Evolutionary conservation across 106 monocot species (phyloP), one percentile per base, ranked within the genome.

Genomic region (Cymbidium sinense): DNA sequence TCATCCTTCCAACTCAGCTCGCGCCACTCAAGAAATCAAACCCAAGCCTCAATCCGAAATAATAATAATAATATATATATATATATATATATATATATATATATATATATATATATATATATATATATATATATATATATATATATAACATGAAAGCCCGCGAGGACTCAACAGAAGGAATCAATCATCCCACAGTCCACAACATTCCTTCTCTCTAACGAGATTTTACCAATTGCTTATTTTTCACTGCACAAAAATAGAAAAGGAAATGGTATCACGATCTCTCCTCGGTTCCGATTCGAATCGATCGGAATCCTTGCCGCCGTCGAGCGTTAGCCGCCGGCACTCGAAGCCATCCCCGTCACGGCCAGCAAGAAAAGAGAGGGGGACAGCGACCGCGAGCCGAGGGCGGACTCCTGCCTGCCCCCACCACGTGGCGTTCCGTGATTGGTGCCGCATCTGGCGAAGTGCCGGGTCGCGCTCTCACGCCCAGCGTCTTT

Each of bases 401-500:
- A 34, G 44, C 43, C 74, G 23, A 33, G 34, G 34, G 44, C 23
- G 17, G 43, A 74, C 43, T 35, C 25, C 74, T 74, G 34, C 74
- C 12, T 74, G 43, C 67, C 67, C 74, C 74, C 74, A 74, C 74
- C 74, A 74, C 74, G 74, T 74, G 74, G 43, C 74, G 27, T 11
- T 27, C 74, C 74, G 44, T 39, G 41, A 74, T 74, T 74, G 41
- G 74, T 35, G 74, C 74, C 74, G 41, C 74, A 74, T 44, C 74
- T 43, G 44, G 74, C 23, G 74, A 74, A 74, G 74, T 74, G 74
- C 74, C 74, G 74, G 74, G 74, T 74, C 74, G 44, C 34, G 44
- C 34, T 44, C 41, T 41, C 74, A 34, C 34, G 28, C 31, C 67
- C 31, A 67, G 67, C 67, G 67, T 31, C 67, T 31, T 31, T 67